These are phyloP conservation scores for Aspergillus clavatus DNA, from an alignment of 2,329 filamentous ascomycete genomes.

Conservation along the genomic window DNA sequence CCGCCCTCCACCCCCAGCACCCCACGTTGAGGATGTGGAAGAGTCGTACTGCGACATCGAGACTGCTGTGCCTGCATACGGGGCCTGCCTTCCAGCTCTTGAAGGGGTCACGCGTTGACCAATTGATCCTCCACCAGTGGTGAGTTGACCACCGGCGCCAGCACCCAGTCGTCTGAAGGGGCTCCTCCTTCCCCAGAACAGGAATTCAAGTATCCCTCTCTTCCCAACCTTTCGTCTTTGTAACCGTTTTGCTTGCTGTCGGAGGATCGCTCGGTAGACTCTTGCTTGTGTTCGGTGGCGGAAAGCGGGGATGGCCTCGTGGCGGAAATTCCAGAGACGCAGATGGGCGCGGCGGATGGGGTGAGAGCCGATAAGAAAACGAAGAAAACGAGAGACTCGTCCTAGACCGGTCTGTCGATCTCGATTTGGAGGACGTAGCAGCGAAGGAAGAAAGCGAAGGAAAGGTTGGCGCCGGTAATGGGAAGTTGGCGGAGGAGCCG, in stretches of 20 bases:
- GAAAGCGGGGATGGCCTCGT: conserved; percentile 67
- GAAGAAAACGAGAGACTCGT: conserved; percentile 49
- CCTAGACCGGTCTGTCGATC: conserved; percentile 13
- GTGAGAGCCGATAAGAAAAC: conserved; percentile 60
- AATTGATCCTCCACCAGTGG: too few relatives aligned
- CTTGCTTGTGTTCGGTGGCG: conserved; percentile 68
- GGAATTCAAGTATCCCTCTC: conserved; percentile 21
- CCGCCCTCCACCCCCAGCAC: conserved; percentile 49
- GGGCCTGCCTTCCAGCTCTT: conserved; percentile 14
- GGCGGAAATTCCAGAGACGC: conserved; percentile 64
- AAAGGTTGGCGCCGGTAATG: conserved; percentile 13
- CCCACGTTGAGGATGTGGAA: conserved; percentile 21
- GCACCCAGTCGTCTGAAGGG: conserved; percentile 8
- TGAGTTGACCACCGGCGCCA: conserved; percentile 1
- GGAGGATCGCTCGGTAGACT: conserved; percentile 69
- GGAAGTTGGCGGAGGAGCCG: conserved; percentile 14
- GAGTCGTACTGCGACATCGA: conserved; percentile 23
- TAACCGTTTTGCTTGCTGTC: conserved; percentile 54
- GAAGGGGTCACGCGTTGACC: conserved; percentile 11
- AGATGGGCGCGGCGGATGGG: conserved; percentile 60
- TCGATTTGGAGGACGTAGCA: conserved; percentile 13
- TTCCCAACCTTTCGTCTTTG: conserved; percentile 37
- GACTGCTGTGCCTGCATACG: conserved; percentile 14
- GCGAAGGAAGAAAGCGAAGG: conserved; percentile 11
- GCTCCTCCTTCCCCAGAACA: conserved; percentile 22